Base-by-base conservation (phyloP, 2,329 filamentous ascomycete species). In the Exophiala dermatitidis region DNA sequence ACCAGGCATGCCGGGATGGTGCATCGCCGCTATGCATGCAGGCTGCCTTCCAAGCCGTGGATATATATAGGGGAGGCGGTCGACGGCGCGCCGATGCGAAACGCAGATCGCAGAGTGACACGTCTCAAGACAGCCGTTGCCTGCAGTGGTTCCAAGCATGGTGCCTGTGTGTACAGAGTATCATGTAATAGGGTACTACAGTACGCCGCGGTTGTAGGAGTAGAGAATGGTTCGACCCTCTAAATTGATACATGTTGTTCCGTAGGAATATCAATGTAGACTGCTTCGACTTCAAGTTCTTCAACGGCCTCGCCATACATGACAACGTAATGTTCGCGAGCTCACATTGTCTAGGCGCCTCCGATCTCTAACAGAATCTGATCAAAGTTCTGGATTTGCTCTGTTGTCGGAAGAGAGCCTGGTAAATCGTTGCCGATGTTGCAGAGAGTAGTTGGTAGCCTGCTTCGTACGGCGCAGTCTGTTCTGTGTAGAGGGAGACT, bases 281-380 rank as follows among this genome's bases (percentile, higher is more conserved):
- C 46, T 48, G 46, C 46, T 48, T 48, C 46, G 46, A 37, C 26
- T 37, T 37, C 37, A 41, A 41, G 37, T 41, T 41, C 46, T 38
- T 48, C 46, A 48, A 32, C 46, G 32, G 46, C 46, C 32, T 37
- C 46, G 33, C 46, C 46, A 33, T 26, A 48, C 37, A 38, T 48
- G 32, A 48, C 46, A 40, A 48, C 46, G 28, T 48, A 48, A 48
- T 37, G 46, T 29, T 48, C 46, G 30, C 46, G 32, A 48, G 38
- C 46, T 48, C 46, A 26, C 26, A 26, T 32, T 10, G 38, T 33
- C 10, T 36, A 38, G 30, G 32, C n/a, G 46, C 46, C 46, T 36
- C 46, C 46, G 19, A 48, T 33, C 26, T 48, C 46, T 37, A 31
- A 31, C 46, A 48, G 32, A 36, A 48, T 37, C 46, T 48, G 31